Conservation (phyloP, 768 basidiomycete species). For the Lactarius trivialis region DNA sequence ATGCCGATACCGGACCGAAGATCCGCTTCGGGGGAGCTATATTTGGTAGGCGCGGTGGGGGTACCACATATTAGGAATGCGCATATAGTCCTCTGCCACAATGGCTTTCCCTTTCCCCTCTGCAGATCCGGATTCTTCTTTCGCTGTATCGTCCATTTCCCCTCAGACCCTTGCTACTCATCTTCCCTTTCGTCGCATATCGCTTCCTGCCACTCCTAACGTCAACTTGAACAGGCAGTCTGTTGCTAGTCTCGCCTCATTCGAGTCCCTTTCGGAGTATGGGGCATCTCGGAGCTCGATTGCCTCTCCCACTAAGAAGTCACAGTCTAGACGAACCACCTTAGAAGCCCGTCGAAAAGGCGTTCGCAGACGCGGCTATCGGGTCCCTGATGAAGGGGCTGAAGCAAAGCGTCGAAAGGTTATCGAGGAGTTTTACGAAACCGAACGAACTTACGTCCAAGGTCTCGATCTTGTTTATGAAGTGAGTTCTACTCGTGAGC, state of each 20-base stretch:
- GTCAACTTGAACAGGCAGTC: conserved; percentile 50
- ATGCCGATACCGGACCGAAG: not conserved
- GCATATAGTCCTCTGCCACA: conserved; percentile 5
- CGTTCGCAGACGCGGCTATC: conserved; percentile 34
- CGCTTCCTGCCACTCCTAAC: conserved; percentile 36
- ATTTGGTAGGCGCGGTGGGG: not conserved
- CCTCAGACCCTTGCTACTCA: conserved; percentile 43
- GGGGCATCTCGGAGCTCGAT: conserved; percentile 26
- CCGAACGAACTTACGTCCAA: conserved; percentile 73
- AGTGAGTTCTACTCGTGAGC: conserved; percentile 36
- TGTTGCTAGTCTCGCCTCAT: conserved; percentile 62
- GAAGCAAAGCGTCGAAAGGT: conserved; percentile 59
- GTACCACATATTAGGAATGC: not conserved
- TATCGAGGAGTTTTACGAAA: conserved; percentile 74
- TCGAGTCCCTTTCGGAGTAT: conserved; percentile 64
- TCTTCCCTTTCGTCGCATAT: conserved; percentile 45
- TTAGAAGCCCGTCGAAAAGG: conserved; percentile 36
- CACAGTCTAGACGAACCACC: conserved; percentile 32
- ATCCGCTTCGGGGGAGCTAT: not conserved
- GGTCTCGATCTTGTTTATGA: conserved; percentile 80
- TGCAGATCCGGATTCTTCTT: conserved; percentile 7
- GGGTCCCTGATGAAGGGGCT: conserved; percentile 41
- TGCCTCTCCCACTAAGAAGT: conserved; percentile 28
- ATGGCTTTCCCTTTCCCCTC: conserved; percentile 24
- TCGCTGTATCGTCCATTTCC: conserved; percentile 3